Base-by-base conservation (phyloP, 2,329 filamentous ascomycete genomes). In the Biscogniauxia sp. region DNA sequence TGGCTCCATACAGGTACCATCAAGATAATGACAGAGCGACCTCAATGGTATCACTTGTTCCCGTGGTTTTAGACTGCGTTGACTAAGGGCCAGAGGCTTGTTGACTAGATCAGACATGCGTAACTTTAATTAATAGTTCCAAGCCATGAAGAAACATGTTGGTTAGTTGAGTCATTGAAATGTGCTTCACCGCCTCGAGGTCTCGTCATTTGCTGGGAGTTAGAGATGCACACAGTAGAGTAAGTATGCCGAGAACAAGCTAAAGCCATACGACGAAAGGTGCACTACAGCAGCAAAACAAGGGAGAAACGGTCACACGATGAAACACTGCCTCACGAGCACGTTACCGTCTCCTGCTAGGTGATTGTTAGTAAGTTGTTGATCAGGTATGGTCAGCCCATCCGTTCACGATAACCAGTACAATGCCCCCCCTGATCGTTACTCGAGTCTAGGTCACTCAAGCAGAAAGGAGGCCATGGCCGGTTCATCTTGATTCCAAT, bases 291-390 rank as follows among this genome's bases (percentile, higher is more conserved):
- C 62, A 28, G 19, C 55, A 60, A 55, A 57, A 64, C 49, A 45
- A 17, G 37, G 37, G 37, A n/a, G 37, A 45, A 45, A 45, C 37
- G 17, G 41, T 62, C 54, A 54, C 56, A 58, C 59, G 53, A 56
- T 41, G 54, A 62, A 59, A 55, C 52, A 61, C 56, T 56, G 20
- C 62, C 57, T 64, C 64, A 60, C 61, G 58, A 58, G 49, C 51
- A 49, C 28, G 19, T 28, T 37, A 37, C 53, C n/a, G 26, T 54
- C 26, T 50, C 53, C 41, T 50, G 8, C 23, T 53, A 26, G 57
- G 51, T 28, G 23, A 55, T 28, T 28, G 52, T 51, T 50, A 20
- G 17, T 53, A 15, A 50, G 41, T 53, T 56, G 50, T 55, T 55
- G 26, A 54, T 51, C 52, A 54, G 55, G 56, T 54, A 49, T 56